A percentile compares a stretch with the other conserved stretches of the same genome.
Conservation (phyloP, 441 rosid genomes). For the Gossypium aridum region DNA sequence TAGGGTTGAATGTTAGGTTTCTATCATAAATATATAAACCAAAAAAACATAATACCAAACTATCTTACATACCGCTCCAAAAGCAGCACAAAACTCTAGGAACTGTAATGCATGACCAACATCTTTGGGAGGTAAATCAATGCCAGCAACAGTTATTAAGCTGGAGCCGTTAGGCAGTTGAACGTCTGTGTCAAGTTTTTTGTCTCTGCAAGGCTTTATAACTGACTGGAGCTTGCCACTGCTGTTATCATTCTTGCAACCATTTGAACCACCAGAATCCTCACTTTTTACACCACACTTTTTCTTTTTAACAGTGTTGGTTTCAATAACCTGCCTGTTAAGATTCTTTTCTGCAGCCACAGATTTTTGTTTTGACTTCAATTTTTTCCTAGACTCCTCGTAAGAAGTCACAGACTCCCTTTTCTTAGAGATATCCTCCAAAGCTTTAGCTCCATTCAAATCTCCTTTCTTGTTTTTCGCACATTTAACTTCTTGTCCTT, state of each 20-base stretch:
- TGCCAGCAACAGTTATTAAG: constrained; percentile 40
- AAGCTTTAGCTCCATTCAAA: constrained; percentile 1
- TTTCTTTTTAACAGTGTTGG: not conserved
- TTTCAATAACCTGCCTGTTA: constrained; percentile 9
- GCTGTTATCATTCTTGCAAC: constrained; percentile 12
- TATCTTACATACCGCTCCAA: constrained; percentile 46
- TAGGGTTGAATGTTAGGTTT: not conserved
- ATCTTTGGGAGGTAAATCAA: constrained; percentile 39
- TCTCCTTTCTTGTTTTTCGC: not conserved
- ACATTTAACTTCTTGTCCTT: not conserved
- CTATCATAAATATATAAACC: too few relatives aligned
- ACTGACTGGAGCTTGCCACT: constrained; percentile 20
- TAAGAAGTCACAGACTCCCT: not conserved
- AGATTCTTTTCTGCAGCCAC: constrained; percentile 14
- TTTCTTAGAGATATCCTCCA: constrained; percentile 6
- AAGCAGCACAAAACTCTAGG: constrained; percentile 66
- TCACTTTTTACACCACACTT: not conserved
- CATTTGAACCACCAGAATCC: constrained; percentile 9
- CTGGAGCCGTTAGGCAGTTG: constrained; percentile 41
- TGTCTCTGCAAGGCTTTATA: not conserved
- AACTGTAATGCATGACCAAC: constrained; percentile 60
- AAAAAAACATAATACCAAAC: not conserved
- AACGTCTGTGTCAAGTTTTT: constrained; percentile 26
- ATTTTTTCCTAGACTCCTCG: not conserved
- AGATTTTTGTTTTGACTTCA: constrained; percentile 11